phyloP scores from a whole-genome alignment of 768 basidiomycete genomes.

The Lactarius akahatsu region DNA sequence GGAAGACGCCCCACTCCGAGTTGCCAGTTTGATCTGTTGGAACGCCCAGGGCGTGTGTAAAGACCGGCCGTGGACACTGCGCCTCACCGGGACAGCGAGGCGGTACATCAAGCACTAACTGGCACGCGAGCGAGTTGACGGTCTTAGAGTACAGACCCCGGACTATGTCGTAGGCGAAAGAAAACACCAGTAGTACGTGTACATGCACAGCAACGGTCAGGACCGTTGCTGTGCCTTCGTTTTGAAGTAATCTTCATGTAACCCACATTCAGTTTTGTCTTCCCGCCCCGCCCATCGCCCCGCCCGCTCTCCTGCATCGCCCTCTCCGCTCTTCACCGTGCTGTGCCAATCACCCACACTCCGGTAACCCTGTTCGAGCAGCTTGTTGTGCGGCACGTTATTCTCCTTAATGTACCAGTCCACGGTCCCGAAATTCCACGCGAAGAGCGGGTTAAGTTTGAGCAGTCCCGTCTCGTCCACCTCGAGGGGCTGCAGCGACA shows the following conservation, averaged over 20 bases:
- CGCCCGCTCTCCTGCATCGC: constrained; percentile 75
- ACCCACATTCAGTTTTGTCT: constrained; percentile 90
- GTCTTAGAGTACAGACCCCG: background rate
- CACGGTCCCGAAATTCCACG: constrained; percentile 83
- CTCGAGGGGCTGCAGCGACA: constrained; percentile 80
- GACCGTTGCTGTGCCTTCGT: constrained; percentile 46
- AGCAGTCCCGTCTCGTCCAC: constrained; percentile 86
- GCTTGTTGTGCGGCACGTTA: constrained; percentile 81
- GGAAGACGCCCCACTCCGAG: background rate
- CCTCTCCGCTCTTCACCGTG: constrained; percentile 66
- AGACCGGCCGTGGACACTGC: background rate
- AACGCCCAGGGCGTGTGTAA: constrained; percentile 11
- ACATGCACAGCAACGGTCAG: background rate
- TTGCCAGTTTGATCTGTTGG: background rate
- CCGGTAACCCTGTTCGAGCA: constrained; percentile 89
- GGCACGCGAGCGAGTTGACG: background rate
- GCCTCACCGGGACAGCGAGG: constrained; percentile 18
- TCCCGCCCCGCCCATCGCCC: constrained; percentile 88
- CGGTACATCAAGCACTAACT: constrained; percentile 5
- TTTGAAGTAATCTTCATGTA: constrained; percentile 88
- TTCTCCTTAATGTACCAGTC: constrained; percentile 82
- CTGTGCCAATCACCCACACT: constrained; percentile 99
- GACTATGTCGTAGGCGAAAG: background rate
- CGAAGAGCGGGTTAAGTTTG: constrained; percentile 91
- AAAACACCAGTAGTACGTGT: background rate